These are phyloP conservation scores for Pythium dissimile DNA, from an alignment of 352 stramenopile genomes.

Conservation along the genomic window DNA sequence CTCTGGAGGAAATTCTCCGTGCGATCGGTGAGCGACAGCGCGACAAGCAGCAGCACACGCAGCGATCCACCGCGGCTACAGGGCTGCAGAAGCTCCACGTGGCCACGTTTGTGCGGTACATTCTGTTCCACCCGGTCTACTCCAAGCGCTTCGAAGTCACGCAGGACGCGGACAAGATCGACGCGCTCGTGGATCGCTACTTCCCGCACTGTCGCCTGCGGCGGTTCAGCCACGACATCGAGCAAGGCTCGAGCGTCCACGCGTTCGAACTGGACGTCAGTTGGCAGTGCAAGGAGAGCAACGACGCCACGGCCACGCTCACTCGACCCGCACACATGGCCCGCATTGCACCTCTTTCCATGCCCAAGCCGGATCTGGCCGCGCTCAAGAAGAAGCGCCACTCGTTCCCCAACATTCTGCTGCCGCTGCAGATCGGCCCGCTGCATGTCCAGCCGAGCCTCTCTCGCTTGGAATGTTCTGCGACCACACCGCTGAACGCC, in stretches of 20 bases:
- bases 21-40: constrained; percentile 55
- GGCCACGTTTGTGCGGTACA: constrained; percentile 65
- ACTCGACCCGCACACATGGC: constrained; percentile 10
- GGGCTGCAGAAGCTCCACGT: constrained; percentile 45
- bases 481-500: constrained; percentile 7
- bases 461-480: background rate
- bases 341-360: constrained; percentile 21
- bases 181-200: constrained; percentile 57
- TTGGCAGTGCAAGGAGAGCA: constrained; percentile 16
- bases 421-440: constrained; percentile 19
- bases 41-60: constrained; percentile 27
- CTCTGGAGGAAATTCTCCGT: constrained; percentile 48
- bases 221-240: constrained; percentile 61
- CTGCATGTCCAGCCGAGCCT: constrained; percentile 1
- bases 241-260: constrained; percentile 12
- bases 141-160: constrained; percentile 41
- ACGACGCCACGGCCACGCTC: background rate
- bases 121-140: constrained; percentile 76
- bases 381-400: constrained; percentile 52
- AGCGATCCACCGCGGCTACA: constrained; percentile 15
- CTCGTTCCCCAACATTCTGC: constrained; percentile 62
- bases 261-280: constrained; percentile 16
- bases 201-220: constrained; percentile 68
- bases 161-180: constrained; percentile 26
- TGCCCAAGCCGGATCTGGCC: constrained; percentile 16